These are phyloP conservation scores for Solanum neorickii DNA, from an alignment of 257 asterid genomes.

Conservation along the genomic window DNA sequence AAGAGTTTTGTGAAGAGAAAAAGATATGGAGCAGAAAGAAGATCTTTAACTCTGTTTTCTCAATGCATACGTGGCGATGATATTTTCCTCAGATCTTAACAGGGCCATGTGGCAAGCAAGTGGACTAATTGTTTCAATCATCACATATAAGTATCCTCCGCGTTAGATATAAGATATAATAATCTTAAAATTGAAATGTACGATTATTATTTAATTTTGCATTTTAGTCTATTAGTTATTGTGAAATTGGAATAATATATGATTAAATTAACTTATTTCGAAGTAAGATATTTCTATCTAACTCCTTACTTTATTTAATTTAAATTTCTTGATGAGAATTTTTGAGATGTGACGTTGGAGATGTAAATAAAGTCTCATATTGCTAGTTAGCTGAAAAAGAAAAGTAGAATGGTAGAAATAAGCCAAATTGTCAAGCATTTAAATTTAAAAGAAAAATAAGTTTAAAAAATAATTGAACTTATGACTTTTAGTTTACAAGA, in stretches of 20 bases:
- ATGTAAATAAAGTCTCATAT: background rate
- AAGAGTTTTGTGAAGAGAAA: background rate
- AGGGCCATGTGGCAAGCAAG: background rate
- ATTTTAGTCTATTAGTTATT: too few relatives aligned
- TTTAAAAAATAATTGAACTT: too few relatives aligned
- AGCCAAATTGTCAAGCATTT: too few relatives aligned
- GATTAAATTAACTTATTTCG: too few relatives aligned
- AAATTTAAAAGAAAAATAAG: too few relatives aligned
- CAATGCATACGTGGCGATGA: slow-evolving; percentile 51
- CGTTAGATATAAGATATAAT: too few relatives aligned
- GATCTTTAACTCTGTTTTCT: slow-evolving; percentile 76
- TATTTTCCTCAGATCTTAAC: slow-evolving; percentile 15
- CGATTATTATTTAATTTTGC: too few relatives aligned
- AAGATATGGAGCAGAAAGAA: slow-evolving; percentile 1
- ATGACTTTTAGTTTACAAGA: background rate
- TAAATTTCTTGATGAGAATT: background rate
- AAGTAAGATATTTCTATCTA: too few relatives aligned
- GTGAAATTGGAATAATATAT: too few relatives aligned
- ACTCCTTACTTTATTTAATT: background rate
- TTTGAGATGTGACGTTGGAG: background rate
- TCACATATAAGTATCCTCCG: background rate
- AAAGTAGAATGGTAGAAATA: too few relatives aligned
- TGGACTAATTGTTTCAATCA: background rate
- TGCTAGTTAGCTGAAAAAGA: background rate
- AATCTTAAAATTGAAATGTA: too few relatives aligned